Conservation (phyloP, 345 rosid genomes). For the Lagerstroemia speciosa region DNA sequence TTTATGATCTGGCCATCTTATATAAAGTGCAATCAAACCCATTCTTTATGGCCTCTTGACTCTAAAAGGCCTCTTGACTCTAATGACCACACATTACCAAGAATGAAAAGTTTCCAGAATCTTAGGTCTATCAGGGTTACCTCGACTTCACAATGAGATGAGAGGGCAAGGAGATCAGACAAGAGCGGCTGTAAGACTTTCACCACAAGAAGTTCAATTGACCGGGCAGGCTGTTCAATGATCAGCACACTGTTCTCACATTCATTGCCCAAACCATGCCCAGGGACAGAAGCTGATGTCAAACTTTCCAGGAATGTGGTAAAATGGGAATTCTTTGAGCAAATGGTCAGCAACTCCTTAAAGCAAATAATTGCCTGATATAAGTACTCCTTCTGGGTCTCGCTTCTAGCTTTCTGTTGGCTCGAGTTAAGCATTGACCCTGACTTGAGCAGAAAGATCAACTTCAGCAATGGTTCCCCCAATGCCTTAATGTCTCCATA, state of each 20-base stretch:
- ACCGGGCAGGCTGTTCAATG: constrained; percentile 40
- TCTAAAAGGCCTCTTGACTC: no score
- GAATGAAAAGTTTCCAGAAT: neutral
- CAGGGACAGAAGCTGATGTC: constrained; percentile 33
- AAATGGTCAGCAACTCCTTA: constrained; percentile 45
- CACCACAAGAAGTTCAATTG: constrained; percentile 33
- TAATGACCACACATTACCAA: neutral
- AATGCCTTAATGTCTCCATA: constrained; percentile 52
- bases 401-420: constrained; percentile 28
- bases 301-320: constrained; percentile 50
- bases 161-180: constrained; percentile 36
- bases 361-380: constrained; percentile 56
- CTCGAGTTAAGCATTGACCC: constrained; percentile 19
- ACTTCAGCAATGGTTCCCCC: constrained; percentile 56
- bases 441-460: constrained; percentile 41
- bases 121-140: constrained; percentile 20
- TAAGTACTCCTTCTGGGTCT: constrained; percentile 46
- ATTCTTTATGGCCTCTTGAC: neutral
- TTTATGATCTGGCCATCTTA: neutral
- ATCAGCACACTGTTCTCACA: constrained; percentile 24
- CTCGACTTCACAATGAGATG: constrained; percentile 47
- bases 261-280: constrained; percentile 29
- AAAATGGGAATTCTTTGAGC: constrained; percentile 28
- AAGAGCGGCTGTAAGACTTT: constrained; percentile 48
- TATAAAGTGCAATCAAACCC: neutral